A percentile compares a stretch with the other conserved stretches of the same genome.
Evolutionary conservation across 2,329 filamentous ascomycete species (phyloP).

Genomic region (Lojkania enalia): DNA sequence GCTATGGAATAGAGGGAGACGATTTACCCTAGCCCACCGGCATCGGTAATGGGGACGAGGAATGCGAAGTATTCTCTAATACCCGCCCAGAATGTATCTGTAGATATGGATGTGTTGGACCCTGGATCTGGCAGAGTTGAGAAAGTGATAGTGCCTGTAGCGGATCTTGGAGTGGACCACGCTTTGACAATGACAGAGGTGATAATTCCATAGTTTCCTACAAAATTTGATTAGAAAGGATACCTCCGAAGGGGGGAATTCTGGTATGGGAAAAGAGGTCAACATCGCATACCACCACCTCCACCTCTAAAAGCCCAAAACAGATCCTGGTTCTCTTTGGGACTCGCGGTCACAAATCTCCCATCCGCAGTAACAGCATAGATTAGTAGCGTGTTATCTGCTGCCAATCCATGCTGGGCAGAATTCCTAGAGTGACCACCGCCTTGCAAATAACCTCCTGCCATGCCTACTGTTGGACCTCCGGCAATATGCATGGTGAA

Average conservation of each 20-base stretch:
- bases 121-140: constrained; percentile 19
- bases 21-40: constrained; percentile 23
- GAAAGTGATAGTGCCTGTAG: constrained; percentile 23
- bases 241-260: neutral
- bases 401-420: constrained; percentile 42
- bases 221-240: constrained; percentile 1
- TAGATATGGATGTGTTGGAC: constrained; percentile 14
- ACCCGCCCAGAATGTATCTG: constrained; percentile 32
- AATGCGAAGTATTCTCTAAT: constrained; percentile 25
- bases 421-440: constrained; percentile 58
- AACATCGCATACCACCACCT: constrained; percentile 25
- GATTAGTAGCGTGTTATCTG: constrained; percentile 26
- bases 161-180: constrained; percentile 17
- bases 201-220: constrained; percentile 32
- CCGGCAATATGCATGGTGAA: constrained; percentile 57
- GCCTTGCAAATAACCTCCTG: constrained; percentile 42
- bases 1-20: neutral
- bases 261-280: neutral
- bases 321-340: constrained; percentile 21
- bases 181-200: constrained; percentile 43
- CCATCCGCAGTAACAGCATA: constrained; percentile 26
- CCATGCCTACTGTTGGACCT: constrained; percentile 56
- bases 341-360: constrained; percentile 21
- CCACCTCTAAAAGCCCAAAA: constrained; percentile 35
- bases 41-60: constrained; percentile 21